phyloP scores from a whole-genome alignment of 2,329 filamentous ascomycete species.

The Fusarium agapanthi region DNA sequence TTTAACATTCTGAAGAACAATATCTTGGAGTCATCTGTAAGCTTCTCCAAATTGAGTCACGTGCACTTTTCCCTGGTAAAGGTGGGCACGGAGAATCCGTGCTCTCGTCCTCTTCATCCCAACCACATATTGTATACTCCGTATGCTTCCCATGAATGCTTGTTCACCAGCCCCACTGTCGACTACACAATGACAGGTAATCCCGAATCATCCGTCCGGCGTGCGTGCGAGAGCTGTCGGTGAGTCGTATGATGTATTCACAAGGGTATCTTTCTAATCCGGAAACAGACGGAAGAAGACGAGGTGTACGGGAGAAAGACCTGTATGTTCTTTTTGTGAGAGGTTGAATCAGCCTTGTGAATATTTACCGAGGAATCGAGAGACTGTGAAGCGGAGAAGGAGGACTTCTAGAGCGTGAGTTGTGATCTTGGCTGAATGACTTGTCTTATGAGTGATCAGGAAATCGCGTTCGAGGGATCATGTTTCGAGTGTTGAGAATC shows the following conservation, averaged over 20 bases:
- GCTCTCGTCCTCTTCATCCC: neutral
- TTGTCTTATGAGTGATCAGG: neutral
- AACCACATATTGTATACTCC: neutral
- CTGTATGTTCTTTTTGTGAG: conserved; percentile 35
- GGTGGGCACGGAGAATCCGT: conserved; percentile 22
- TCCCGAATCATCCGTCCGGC: conserved; percentile 14
- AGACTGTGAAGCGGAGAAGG: conserved; percentile 20
- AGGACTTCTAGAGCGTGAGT: conserved; percentile 17
- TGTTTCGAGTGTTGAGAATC: neutral
- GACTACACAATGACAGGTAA: conserved; percentile 1
- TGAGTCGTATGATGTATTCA: neutral
- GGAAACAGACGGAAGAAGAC: conserved; percentile 32
- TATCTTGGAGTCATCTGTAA: neutral
- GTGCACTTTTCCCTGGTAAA: neutral
- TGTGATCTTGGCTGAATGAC: neutral
- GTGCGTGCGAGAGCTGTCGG: conserved; percentile 29
- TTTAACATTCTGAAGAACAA: neutral
- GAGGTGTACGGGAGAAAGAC: conserved; percentile 33
- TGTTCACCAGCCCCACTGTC: neutral
- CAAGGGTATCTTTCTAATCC: neutral
- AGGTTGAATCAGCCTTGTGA: conserved; percentile 25
- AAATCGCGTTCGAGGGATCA: neutral
- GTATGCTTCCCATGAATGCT: neutral
- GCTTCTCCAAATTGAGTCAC: conserved; percentile 14
- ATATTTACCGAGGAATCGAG: conserved; percentile 22